Conservation (phyloP, 768 basidiomycete species). For the Xanthoconium stramineum region DNA sequence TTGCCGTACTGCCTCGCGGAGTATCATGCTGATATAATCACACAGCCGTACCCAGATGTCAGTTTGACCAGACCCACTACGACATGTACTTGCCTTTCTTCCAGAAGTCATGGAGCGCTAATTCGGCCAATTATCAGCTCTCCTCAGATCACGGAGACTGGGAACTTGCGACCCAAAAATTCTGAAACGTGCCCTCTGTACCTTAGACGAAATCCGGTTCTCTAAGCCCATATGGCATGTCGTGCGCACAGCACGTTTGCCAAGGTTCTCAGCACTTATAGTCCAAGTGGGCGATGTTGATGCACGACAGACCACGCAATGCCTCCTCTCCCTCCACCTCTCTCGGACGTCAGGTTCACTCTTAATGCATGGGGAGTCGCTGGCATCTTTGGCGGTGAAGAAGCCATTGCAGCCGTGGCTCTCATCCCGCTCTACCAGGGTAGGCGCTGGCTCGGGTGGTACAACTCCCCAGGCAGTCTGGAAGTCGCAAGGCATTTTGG, state of each 20-base stretch:
- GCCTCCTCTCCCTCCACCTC: conserved; percentile 11
- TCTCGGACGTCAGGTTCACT: conserved; percentile 10
- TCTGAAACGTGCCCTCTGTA: conserved; percentile 1
- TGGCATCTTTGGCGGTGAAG: conserved; percentile 35
- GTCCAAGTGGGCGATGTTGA: neutral
- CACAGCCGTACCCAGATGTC: too few species aligned
- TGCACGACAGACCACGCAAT: neutral
- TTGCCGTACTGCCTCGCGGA: too few species aligned
- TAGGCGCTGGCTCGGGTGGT: conserved; percentile 34
- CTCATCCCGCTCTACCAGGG: conserved; percentile 28
- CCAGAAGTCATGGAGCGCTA: too few species aligned
- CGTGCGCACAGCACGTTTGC: neutral
- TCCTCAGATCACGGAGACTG: neutral
- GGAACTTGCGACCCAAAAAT: neutral
- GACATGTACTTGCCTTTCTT: neutral
- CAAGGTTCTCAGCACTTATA: neutral
- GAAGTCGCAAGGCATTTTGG: conserved; percentile 29
- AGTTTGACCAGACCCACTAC: too few species aligned
- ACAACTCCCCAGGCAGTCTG: conserved; percentile 33
- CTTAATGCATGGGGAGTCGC: conserved; percentile 31
- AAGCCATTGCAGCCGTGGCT: conserved; percentile 30
- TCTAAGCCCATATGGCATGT: neutral
- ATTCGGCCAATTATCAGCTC: neutral
- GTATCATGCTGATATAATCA: too few species aligned
- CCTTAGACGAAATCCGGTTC: neutral